Evolutionary conservation across 805 yeast species (phyloP), one percentile per base, ranked within the genome.

Genomic region (Candida ascalaphidarum): DNA sequence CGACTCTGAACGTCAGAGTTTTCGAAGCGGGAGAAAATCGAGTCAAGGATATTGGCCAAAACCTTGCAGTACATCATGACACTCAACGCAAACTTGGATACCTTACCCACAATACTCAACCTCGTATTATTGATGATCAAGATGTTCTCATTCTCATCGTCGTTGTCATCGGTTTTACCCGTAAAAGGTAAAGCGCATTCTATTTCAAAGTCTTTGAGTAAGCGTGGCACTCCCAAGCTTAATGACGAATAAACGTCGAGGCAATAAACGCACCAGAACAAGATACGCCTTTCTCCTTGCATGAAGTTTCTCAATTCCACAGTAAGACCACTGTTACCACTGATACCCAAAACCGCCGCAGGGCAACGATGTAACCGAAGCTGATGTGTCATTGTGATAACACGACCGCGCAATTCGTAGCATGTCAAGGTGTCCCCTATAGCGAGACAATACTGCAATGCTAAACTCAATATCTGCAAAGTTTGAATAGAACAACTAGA

Each of bases 291-390:
- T 46, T 82, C 84, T 36, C 88, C 86, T 52, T 81, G 92, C 58
- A 80, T 88, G 34, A 74, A 65, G 38, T 68, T 71, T 14, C 77
- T 69, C 25, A 81, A 71, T 17, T 54, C 43, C 24, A 45, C 49
- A 17, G 43, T 48, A 11, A 28, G 30, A 11, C 36, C 32, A 21
- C 21, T 29, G 15, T 39, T 44, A 7, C 50, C 50, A 19, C 71
- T 70, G 2, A 80, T 66, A 1, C 89, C 89, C 27, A 80, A 56
- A 4, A 83, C 86, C 0, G 89, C 89, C 4, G 88, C 76, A 7
- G 94, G 95, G 51, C 94, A 81, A 40, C 94, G 65, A 48, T 85
- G 94, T 25, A 86, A 60, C 41, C 96, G 71, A 29, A 86, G 58
- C 41, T 85, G 92, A 43, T 83, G 94, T 4, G 88, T 78, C 88